Evolutionary conservation across 2,329 filamentous ascomycete species (phyloP).

Genomic region (Chaetomium strumarium): DNA sequence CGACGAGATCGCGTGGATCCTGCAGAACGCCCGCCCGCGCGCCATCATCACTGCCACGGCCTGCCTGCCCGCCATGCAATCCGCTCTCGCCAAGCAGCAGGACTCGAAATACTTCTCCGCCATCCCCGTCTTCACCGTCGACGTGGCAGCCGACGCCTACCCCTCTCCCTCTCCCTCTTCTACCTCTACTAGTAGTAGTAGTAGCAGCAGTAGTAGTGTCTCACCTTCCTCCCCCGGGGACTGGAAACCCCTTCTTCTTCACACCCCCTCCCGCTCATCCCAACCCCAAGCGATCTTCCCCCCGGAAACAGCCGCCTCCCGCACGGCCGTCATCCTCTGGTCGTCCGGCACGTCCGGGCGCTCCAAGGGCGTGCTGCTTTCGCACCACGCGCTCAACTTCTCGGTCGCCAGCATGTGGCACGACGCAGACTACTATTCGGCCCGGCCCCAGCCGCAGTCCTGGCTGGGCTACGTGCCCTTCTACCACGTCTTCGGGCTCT

Average conservation of each 20-base stretch:
- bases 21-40: slow-evolving; percentile 35
- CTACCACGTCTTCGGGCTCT: slow-evolving; percentile 58
- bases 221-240: slow-evolving; percentile 31
- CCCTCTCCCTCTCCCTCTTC: slow-evolving; percentile 30
- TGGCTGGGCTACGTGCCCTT: slow-evolving; percentile 60
- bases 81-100: slow-evolving; percentile 31
- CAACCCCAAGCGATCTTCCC: slow-evolving; percentile 35
- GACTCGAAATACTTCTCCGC: slow-evolving; percentile 30
- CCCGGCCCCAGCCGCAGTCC: slow-evolving; percentile 30
- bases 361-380: slow-evolving; percentile 69
- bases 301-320: slow-evolving; percentile 50
- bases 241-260: slow-evolving; percentile 59
- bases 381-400: slow-evolving; percentile 60
- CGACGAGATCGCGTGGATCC: slow-evolving; percentile 37
- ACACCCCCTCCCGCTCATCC: slow-evolving; percentile 45
- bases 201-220: no score
- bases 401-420: slow-evolving; percentile 45
- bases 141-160: slow-evolving; percentile 32
- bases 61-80: slow-evolving; percentile 30
- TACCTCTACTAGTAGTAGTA: no score
- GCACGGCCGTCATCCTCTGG: slow-evolving; percentile 47
- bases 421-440: slow-evolving; percentile 40
- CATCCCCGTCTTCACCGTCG: slow-evolving; percentile 57
- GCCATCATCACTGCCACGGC: slow-evolving; percentile 34
- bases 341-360: slow-evolving; percentile 63